A percentile compares a stretch with the other conserved stretches of the same genome.
Conservation (phyloP, 1,284 basidiomycete genomes). For the Sphagnurus paluster region DNA sequence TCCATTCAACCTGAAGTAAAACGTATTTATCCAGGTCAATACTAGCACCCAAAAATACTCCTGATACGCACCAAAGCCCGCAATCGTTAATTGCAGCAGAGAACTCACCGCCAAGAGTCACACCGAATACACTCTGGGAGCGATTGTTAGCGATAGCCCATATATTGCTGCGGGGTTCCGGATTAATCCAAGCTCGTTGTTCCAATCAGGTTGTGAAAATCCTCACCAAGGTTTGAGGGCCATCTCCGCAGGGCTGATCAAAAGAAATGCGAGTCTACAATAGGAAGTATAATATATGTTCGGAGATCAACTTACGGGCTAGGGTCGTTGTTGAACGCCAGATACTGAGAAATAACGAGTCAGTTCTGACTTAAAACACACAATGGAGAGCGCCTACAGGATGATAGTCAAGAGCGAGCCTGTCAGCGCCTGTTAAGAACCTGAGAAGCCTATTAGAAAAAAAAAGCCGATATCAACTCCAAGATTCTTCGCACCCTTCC, state of each 20-base stretch:
- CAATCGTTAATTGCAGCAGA: constrained; percentile 69
- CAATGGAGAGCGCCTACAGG: constrained; percentile 35
- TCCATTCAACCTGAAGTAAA: constrained; percentile 55
- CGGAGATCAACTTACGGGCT: constrained; percentile 30
- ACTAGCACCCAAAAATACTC: background rate
- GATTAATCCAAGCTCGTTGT: constrained; percentile 9
- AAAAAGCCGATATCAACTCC: background rate
- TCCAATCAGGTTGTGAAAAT: constrained; percentile 18
- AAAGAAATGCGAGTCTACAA: constrained; percentile 10
- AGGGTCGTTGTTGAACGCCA: constrained; percentile 39
- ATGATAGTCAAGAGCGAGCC: constrained; percentile 73
- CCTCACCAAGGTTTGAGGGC: constrained; percentile 52
- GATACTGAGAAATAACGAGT: constrained; percentile 39
- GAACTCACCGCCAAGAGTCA: constrained; percentile 72
- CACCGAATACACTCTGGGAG: constrained; percentile 58
- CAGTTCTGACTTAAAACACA: background rate
- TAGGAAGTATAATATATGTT: background rate
- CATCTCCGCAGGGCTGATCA: constrained; percentile 36
- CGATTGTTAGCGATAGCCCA: constrained; percentile 50
- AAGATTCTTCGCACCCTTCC: constrained; percentile 35
- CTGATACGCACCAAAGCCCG: constrained; percentile 43
- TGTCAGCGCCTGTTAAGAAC: constrained; percentile 73
- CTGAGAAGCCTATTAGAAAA: constrained; percentile 22
- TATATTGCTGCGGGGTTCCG: constrained; percentile 25
- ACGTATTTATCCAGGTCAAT: constrained; percentile 4